phyloP scores from a whole-genome alignment of 2,329 filamentous ascomycete genomes.

The Pyricularia grisea region DNA sequence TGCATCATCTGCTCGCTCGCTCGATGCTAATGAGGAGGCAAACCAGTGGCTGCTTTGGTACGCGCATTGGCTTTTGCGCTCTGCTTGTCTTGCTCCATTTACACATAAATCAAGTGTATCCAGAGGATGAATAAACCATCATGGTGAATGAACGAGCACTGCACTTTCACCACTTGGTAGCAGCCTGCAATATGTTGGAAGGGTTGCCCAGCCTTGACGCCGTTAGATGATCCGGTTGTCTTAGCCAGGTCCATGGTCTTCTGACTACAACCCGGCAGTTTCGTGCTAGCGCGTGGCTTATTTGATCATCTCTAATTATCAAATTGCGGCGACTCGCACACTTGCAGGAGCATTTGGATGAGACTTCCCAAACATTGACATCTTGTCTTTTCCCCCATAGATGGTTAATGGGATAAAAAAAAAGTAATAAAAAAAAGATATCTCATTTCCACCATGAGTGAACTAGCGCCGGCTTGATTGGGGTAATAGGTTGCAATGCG shows the following conservation, averaged over 20 bases:
- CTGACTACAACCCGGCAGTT: constrained; percentile 4
- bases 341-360: not conserved
- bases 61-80: not conserved
- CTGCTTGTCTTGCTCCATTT: not conserved
- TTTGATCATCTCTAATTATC: not conserved
- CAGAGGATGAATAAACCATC: not conserved
- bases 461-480: not conserved
- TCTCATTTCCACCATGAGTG: not conserved
- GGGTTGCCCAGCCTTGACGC: constrained; percentile 5
- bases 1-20: not conserved
- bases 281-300: constrained; percentile 7
- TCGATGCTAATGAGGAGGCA: not conserved
- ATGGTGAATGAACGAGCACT: not conserved
- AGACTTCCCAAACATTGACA: not conserved
- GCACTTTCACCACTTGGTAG: not conserved
- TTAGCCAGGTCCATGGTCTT: constrained; percentile 1
- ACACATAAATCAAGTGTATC: not conserved
- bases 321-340: not conserved
- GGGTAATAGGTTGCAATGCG: not conserved
- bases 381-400: not conserved
- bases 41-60: not conserved
- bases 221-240: constrained; percentile 3
- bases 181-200: not conserved
- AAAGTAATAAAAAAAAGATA: not conserved
- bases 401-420: not conserved